Evolutionary conservation across 2,329 filamentous ascomycete species (phyloP), one percentile per base, ranked within the genome.

Genomic region (Aspergillus neoniger): DNA sequence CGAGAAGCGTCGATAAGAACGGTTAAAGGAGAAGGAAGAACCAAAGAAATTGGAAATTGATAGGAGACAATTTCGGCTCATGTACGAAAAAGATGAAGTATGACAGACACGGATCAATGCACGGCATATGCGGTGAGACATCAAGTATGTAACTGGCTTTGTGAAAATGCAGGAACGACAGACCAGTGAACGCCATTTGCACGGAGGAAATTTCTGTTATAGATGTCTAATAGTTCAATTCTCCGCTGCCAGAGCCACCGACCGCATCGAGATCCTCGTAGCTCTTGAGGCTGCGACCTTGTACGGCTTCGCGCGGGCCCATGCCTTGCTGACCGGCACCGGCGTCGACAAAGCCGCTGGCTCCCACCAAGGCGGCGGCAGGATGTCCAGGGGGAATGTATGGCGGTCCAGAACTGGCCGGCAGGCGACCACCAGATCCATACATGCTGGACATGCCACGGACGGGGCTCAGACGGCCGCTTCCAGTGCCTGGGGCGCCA

Each of bases 191-290:
- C 47, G 47, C 47, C 47, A 50, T 50, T 30, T 50, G 47, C 47
- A 30, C 25, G 25, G 47, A 30, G 25, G 36, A 55, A n/a, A 57
- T 32, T 30, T 58, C 9, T 25, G 14, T 43, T 30, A 28, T 21
- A 41, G 51, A 51, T 17, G 19, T 48, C 59, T 84, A 98, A 74
- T 98, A 98, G 77, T 98, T 96, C 70, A 98, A 81, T 79, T 97
- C 94, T 28, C 91, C 90, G 43, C 89, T 87, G 43, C 89, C 91
- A 38, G 85, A 83, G 14, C 88, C 86, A 39, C 87, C 87, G 60
- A 90, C 89, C 49, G 96, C 94, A 79, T 99, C 95, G 23, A 99
- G 82, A 74, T 99, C 95, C 76, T 99, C 96, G 74, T 99, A 99
- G 76, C 92, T 97, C 84, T 96, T 96, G 66, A 99, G 80, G 63